Evolutionary conservation across 2,329 filamentous ascomycete species (phyloP).

Genomic region (Chaetomiaceae sp.): DNA sequence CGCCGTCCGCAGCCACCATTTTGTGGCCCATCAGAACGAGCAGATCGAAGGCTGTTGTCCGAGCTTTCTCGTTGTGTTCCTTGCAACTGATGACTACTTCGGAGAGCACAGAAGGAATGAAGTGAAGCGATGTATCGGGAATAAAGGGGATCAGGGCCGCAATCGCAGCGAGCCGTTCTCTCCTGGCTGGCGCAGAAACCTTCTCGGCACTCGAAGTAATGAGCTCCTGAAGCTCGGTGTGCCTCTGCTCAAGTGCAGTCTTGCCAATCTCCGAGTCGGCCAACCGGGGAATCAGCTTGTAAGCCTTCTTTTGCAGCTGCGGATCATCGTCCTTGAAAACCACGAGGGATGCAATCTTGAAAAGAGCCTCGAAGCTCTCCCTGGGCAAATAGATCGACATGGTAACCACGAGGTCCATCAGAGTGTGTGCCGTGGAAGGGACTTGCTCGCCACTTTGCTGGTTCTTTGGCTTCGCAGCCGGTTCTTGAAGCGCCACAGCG

Average conservation of each 20-base stretch:
- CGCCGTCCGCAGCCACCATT: conserved; percentile 60
- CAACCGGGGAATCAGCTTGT: conserved; percentile 91
- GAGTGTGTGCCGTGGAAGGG: conserved; percentile 86
- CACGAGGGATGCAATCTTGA: conserved; percentile 78
- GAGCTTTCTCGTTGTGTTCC: conserved; percentile 92
- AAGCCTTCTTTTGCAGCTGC: conserved; percentile 97
- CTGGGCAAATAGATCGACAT: conserved; percentile 90
- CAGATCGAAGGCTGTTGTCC: conserved; percentile 83
- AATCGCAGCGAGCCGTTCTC: conserved; percentile 80
- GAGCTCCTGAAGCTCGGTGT: conserved; percentile 72
- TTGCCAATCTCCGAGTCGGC: conserved; percentile 73
- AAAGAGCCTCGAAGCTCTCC: conserved; percentile 76
- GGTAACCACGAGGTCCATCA: conserved; percentile 95
- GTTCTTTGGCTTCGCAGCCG: conserved; percentile 49
- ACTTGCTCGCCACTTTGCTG: conserved; percentile 60
- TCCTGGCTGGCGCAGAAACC: conserved; percentile 75
- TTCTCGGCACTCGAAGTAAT: conserved; percentile 75
- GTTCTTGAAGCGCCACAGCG: conserved; percentile 58
- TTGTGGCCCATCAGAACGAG: conserved; percentile 82
- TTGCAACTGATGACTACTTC: conserved; percentile 97
- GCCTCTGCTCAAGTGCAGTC: conserved; percentile 69
- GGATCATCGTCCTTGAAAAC: conserved; percentile 78
- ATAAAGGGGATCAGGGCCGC: conserved; percentile 73
- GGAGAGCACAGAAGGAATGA: conserved; percentile 84
- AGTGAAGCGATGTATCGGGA: conserved; percentile 73